These are phyloP conservation scores for Lactuca saligna DNA, from an alignment of 129 eudicot genomes.

Conservation along the genomic window DNA sequence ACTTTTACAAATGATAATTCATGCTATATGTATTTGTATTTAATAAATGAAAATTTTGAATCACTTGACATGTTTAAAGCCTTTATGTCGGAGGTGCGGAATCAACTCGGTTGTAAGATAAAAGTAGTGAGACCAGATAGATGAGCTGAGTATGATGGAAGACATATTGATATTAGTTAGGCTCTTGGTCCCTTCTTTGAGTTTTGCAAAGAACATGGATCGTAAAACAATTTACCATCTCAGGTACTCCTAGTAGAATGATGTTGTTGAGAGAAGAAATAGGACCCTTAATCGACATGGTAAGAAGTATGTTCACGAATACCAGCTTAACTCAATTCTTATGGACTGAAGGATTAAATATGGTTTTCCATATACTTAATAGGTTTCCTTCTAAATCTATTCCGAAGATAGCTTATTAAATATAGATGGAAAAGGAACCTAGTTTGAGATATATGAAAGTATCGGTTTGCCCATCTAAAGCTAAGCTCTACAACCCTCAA, in stretches of 20 bases:
- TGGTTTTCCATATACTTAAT: neutral
- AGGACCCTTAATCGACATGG: conserved; percentile 8
- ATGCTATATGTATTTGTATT: neutral
- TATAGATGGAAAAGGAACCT: neutral
- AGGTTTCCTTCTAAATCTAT: neutral
- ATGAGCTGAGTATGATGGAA: neutral
- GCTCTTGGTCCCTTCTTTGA: neutral
- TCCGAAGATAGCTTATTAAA: neutral
- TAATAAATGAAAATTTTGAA: neutral
- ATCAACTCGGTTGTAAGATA: neutral
- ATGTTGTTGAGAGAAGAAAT: conserved; percentile 10
- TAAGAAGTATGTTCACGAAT: neutral
- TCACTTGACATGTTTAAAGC: too few species aligned
- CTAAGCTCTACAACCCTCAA: conserved; percentile 1
- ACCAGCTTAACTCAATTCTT: neutral
- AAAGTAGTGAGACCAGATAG: neutral
- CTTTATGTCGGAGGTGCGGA: neutral
- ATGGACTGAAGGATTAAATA: conserved; percentile 4
- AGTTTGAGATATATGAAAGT: neutral
- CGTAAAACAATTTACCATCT: neutral
- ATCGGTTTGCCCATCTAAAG: neutral
- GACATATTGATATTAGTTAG: neutral
- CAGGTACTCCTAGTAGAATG: conserved; percentile 3
- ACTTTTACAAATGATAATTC: neutral
- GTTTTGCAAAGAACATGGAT: neutral